A percentile compares a stretch with the other conserved stretches of the same genome.
These are phyloP conservation scores for Butyriboletus loyo DNA, from an alignment of 768 basidiomycete species.

Conservation along the genomic window DNA sequence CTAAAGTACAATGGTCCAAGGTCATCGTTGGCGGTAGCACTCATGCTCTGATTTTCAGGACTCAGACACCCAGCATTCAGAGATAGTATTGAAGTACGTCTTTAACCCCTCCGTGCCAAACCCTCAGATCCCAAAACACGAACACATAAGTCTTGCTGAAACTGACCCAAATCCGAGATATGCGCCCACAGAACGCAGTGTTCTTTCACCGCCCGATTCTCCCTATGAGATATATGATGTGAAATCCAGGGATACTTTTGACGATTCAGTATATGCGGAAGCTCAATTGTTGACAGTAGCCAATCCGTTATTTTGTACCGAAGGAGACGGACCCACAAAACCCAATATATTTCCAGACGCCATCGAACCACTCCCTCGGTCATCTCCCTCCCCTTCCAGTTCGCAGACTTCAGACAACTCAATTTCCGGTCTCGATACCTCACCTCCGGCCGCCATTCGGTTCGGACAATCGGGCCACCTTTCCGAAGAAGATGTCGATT, in stretches of 20 bases:
- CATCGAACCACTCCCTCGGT: constrained; percentile 15
- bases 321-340: background rate
- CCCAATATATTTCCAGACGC: background rate
- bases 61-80: background rate
- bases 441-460: constrained; percentile 9
- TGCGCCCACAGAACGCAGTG: background rate
- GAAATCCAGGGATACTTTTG: background rate
- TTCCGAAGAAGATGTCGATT: background rate
- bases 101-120: background rate
- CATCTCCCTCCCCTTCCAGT: constrained; percentile 22
- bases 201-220: background rate
- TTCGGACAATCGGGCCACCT: background rate
- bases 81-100: background rate
- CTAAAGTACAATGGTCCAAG: constrained; percentile 12
- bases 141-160: background rate
- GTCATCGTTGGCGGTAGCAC: background rate
- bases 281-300: background rate
- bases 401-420: constrained; percentile 12
- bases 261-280: constrained; percentile 4
- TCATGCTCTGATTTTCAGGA: constrained; percentile 12
- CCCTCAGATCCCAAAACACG: background rate
- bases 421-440: constrained; percentile 25
- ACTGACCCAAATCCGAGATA: background rate
- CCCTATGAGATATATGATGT: background rate
- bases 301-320: background rate